Conservation (phyloP, 2,329 filamentous ascomycete species). For the Didymella keratinophila region DNA sequence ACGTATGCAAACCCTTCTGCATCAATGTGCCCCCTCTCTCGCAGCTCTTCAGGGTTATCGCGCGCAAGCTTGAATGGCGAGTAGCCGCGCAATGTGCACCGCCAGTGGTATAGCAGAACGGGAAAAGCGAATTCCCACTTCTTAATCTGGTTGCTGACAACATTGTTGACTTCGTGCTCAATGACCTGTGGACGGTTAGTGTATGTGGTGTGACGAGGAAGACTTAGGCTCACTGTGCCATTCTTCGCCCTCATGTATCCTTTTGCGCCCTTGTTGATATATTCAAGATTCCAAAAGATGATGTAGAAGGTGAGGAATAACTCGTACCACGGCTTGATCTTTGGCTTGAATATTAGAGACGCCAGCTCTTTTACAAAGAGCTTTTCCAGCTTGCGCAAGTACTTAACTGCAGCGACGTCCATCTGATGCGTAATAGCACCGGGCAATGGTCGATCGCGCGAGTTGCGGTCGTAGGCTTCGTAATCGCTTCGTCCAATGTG, state of each 20-base stretch:
- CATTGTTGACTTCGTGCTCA: slow-evolving; percentile 44
- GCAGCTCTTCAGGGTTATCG: slow-evolving; percentile 46
- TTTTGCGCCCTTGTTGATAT: slow-evolving; percentile 45
- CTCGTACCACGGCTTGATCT: slow-evolving; percentile 50
- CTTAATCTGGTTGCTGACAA: slow-evolving; percentile 44
- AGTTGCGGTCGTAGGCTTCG: slow-evolving; percentile 47
- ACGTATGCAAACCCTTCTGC: slow-evolving; percentile 43
- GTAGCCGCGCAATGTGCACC: slow-evolving; percentile 41
- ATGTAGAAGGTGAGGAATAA: slow-evolving; percentile 48
- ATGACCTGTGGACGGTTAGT: slow-evolving; percentile 37
- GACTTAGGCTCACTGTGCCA: slow-evolving; percentile 41
- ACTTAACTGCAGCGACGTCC: slow-evolving; percentile 48
- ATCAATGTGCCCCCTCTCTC: slow-evolving; percentile 41
- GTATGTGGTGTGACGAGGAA: neutral
- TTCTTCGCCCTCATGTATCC: slow-evolving; percentile 47
- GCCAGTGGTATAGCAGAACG: slow-evolving; percentile 46
- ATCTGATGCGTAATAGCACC: slow-evolving; percentile 49
- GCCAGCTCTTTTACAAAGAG: slow-evolving; percentile 41
- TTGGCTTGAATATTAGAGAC: slow-evolving; percentile 41
- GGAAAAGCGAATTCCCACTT: slow-evolving; percentile 47
- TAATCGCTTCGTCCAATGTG: slow-evolving; percentile 43
- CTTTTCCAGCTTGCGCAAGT: slow-evolving; percentile 41
- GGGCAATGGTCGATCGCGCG: slow-evolving; percentile 44
- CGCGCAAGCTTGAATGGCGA: slow-evolving; percentile 46
- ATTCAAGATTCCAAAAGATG: slow-evolving; percentile 49